Base-by-base conservation (phyloP, 805 yeast genomes). In the Saccharomycopsis sp. region DNA sequence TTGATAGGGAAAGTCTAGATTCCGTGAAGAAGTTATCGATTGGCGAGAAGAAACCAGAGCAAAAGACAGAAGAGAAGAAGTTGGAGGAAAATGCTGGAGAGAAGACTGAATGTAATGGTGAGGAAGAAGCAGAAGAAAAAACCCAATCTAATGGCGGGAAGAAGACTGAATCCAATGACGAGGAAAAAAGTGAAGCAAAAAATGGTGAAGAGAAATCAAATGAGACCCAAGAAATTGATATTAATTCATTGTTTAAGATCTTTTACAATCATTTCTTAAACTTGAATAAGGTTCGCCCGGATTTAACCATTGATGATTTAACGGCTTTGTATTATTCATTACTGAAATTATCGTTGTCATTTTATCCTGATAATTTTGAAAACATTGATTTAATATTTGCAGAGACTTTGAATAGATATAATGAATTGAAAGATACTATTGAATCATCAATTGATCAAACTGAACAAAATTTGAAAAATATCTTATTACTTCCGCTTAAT, bases 201-300 rank as follows among this genome's bases (percentile, higher is more conserved):
- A 48, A 54, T 21, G 42, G 41, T 8, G 58, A 53, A 27, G 51
- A 22, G 19, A 32, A 33, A 27, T 29, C 42, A 38, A 36, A 45
- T 33, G 22, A 48, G 33, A 40, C 13, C 27, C 45, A 54, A 24
- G 42, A 44, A 16, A 20, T 40, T 20, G 51, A 40, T 4, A 43
- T 37, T 23, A 40, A 36, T 22, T 33, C 16, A 42, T 59, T 85
- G 28, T 85, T 88, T 56, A 70, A 70, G 29, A 70, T 70, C 14
- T 82, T 88, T 58, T 80, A 88, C 79, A 61, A 63, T 9, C 85
- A 84, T 58, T 71, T 85, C 47, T 60, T 68, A 27, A 71, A 71
- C 37, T 59, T 88, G 27, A 68, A 71, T 43, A 68, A 75, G 39
- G 61, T 70, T 7, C 76, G 82, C 48, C 82, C 85, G 0, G 82